A percentile compares a stretch with the other conserved stretches of the same genome.
Evolutionary conservation across 2,329 filamentous ascomycete genomes (phyloP).

Genomic region (Chrysoporthe austroafricana): DNA sequence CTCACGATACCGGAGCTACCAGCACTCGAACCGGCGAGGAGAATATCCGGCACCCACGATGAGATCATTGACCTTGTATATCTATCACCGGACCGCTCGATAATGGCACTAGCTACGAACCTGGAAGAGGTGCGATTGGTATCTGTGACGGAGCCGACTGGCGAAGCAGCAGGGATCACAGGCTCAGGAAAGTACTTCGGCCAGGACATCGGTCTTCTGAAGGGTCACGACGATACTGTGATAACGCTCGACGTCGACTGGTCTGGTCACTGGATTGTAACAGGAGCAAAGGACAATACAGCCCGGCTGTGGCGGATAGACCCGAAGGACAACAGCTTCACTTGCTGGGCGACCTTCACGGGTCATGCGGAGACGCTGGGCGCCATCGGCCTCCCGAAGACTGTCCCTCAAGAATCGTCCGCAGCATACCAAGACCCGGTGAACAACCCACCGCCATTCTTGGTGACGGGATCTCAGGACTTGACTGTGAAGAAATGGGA

Average conservation of each 20-base stretch:
- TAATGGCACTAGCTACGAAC: slow-evolving; percentile 91
- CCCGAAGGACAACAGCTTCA: slow-evolving; percentile 68
- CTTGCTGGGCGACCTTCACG: slow-evolving; percentile 63
- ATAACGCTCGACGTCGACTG: slow-evolving; percentile 94
- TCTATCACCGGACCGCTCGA: slow-evolving; percentile 75
- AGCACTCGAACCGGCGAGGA: slow-evolving; percentile 62
- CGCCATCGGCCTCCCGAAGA: slow-evolving; percentile 81
- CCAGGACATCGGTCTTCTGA: slow-evolving; percentile 82
- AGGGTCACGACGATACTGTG: slow-evolving; percentile 93
- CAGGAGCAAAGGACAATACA: slow-evolving; percentile 95
- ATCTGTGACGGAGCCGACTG: slow-evolving; percentile 59
- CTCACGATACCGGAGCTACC: slow-evolving; percentile 40
- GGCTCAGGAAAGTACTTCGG: slow-evolving; percentile 71
- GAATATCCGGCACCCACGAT: slow-evolving; percentile 95
- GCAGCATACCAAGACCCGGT: slow-evolving; percentile 74
- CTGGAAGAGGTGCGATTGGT: slow-evolving; percentile 91
- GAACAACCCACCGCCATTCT: slow-evolving; percentile 77
- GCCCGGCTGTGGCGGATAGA: slow-evolving; percentile 90
- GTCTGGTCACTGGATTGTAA: slow-evolving; percentile 96
- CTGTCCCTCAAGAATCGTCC: slow-evolving; percentile 68
- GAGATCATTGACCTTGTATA: slow-evolving; percentile 96
- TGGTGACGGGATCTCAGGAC: slow-evolving; percentile 93
- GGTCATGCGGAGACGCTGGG: slow-evolving; percentile 94
- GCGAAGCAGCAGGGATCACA: slow-evolving; percentile 32
- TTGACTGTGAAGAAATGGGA: slow-evolving; percentile 96